phyloP scores from a whole-genome alignment of 2,329 filamentous ascomycete species.

The Penicillium sp. region DNA sequence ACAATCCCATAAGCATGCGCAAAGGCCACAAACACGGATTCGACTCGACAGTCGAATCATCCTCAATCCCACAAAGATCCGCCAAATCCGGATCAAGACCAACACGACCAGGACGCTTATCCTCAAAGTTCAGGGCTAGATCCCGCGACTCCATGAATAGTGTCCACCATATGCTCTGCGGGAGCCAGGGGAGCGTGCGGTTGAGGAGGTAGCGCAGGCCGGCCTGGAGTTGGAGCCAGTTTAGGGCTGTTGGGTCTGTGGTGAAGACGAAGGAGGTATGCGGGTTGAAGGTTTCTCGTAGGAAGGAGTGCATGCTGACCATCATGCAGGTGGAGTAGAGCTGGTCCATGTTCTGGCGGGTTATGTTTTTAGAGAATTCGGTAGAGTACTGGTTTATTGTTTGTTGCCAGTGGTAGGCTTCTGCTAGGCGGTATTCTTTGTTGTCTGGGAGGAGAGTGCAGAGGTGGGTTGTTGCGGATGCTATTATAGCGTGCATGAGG shows the following conservation, averaged over 20 bases:
- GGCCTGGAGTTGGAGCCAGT: constrained; percentile 38
- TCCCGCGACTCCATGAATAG: constrained; percentile 31
- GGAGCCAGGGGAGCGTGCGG: constrained; percentile 24
- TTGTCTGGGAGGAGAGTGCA: constrained; percentile 27
- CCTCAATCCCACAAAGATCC: constrained; percentile 35
- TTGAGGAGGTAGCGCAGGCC: constrained; percentile 34
- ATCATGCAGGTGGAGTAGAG: constrained; percentile 41
- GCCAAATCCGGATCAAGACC: constrained; percentile 33
- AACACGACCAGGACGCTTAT: constrained; percentile 27
- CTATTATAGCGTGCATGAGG: constrained; percentile 40
- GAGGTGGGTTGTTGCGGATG: constrained; percentile 32
- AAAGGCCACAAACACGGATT: constrained; percentile 41
- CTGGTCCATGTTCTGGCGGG: constrained; percentile 37
- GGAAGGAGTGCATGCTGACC: constrained; percentile 37
- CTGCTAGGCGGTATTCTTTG: constrained; percentile 27
- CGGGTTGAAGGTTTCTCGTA: constrained; percentile 30
- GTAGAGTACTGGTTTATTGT: constrained; percentile 36
- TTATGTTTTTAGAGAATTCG: constrained; percentile 29
- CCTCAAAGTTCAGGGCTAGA: constrained; percentile 25
- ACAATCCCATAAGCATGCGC: constrained; percentile 34
- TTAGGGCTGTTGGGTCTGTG: constrained; percentile 29
- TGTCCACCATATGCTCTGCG: constrained; percentile 36
- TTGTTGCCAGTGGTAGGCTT: constrained; percentile 40
- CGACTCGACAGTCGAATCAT: constrained; percentile 26
- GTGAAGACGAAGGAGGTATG: constrained; percentile 39